Conservation (phyloP, 345 rosid genomes). For the Hevea brasiliensis region DNA sequence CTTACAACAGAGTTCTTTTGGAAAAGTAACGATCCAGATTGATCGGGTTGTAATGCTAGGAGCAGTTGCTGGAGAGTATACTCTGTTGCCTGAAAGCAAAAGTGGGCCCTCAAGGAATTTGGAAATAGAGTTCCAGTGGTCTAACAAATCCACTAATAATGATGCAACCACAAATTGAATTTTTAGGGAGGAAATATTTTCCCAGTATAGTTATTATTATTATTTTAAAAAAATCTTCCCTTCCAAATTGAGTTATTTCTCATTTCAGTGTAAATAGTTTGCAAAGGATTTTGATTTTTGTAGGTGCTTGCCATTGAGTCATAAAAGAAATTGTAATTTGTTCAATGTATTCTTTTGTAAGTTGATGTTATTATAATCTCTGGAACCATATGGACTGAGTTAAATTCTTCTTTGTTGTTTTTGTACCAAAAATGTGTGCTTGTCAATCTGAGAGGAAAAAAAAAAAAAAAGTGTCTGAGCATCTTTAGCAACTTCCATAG, state of each 20-base stretch:
- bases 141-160: conserved; percentile 55
- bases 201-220: conserved; percentile 10
- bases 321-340: conserved; percentile 23
- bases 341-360: conserved; percentile 48
- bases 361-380: conserved; percentile 15
- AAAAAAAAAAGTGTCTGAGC: conserved; percentile 19
- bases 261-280: conserved; percentile 43
- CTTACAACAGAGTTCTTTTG: conserved; percentile 78
- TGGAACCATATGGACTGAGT: conserved; percentile 5
- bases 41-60: conserved; percentile 98
- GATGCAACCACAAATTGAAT: conserved; percentile 13
- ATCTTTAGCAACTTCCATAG: not conserved
- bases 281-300: conserved; percentile 31
- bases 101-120: conserved; percentile 84
- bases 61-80: conserved; percentile 90
- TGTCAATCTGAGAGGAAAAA: conserved; percentile 23
- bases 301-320: conserved; percentile 35
- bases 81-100: conserved; percentile 87
- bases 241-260: conserved; percentile 19
- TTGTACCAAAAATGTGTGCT: conserved; percentile 29
- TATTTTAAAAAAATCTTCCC: not conserved
- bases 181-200: conserved; percentile 13
- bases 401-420: conserved; percentile 15
- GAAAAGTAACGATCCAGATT: conserved; percentile 96
- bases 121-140: conserved; percentile 98